A percentile compares a stretch with the other conserved stretches of the same genome.
phyloP scores from a whole-genome alignment of 306 rosid species.

The Prinsepia uniflora region DNA sequence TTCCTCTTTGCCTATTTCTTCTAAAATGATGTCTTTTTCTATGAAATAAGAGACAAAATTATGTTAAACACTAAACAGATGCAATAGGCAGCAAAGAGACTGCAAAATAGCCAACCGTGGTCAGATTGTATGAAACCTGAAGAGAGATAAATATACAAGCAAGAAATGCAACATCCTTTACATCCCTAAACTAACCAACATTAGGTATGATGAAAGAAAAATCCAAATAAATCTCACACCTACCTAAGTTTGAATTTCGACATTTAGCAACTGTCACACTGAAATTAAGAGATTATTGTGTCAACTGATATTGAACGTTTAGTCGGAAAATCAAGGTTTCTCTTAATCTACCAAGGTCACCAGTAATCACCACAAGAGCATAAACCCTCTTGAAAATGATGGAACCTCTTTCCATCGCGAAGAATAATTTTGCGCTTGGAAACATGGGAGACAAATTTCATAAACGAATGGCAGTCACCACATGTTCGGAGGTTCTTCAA shows the following conservation, averaged over 20 bases:
- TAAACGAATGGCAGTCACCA: slow-evolving; percentile 29
- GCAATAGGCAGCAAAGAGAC: not conserved
- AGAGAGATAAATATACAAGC: not conserved
- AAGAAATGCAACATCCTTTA: not conserved
- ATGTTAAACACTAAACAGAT: not conserved
- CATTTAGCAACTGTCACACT: not conserved
- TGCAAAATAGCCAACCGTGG: not conserved
- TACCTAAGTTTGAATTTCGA: not conserved
- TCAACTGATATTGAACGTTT: not conserved
- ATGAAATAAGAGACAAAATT: not conserved
- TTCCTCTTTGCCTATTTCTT: not conserved
- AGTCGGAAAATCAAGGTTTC: not conserved
- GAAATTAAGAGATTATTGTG: not conserved
- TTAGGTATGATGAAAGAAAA: not conserved
- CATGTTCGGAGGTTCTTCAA: slow-evolving; percentile 29
- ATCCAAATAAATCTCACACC: not conserved
- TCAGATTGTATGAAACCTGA: not conserved
- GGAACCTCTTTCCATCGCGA: slow-evolving; percentile 32
- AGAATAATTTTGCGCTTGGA: slow-evolving; percentile 17
- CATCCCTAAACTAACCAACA: not conserved
- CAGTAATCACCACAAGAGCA: slow-evolving; percentile 29
- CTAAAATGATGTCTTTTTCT: not conserved
- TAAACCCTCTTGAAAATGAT: slow-evolving; percentile 31
- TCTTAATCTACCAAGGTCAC: not conserved
- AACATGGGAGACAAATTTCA: slow-evolving; percentile 28